A percentile compares a stretch with the other conserved stretches of the same genome.
phyloP scores from a whole-genome alignment of 1,139 yeast genomes.

The Suhomyces terraborum region DNA sequence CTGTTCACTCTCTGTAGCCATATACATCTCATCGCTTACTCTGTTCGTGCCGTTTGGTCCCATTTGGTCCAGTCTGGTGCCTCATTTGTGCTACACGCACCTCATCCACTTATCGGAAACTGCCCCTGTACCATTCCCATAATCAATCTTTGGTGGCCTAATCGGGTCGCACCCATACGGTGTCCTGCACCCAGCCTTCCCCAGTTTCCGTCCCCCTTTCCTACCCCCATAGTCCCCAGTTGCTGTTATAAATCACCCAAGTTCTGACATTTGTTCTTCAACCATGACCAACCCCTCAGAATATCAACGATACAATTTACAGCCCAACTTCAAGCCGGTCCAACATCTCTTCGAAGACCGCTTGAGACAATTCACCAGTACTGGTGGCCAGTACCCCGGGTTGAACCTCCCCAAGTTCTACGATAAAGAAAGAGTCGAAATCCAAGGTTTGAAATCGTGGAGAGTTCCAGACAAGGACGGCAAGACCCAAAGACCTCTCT shows the following conservation, averaged over 20 bases:
- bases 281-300: conserved; percentile 9
- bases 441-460: conserved; percentile 56
- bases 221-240: conserved; percentile 5
- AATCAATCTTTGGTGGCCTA: background rate
- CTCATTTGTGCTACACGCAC: no score
- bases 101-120: background rate
- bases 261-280: conserved; percentile 1
- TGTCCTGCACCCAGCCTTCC: conserved; percentile 10
- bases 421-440: conserved; percentile 56
- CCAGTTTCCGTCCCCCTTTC: conserved; percentile 9
- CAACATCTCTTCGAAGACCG: conserved; percentile 77
- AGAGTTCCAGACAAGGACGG: conserved; percentile 61
- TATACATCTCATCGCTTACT: no score
- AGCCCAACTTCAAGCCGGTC: conserved; percentile 82
- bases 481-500: conserved; percentile 67
- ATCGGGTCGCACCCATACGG: background rate
- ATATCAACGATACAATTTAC: conserved; percentile 46
- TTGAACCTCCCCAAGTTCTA: conserved; percentile 84
- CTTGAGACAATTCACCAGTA: conserved; percentile 75
- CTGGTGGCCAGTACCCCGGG: conserved; percentile 66
- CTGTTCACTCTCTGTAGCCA: no score
- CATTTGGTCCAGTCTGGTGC: background rate
- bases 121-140: background rate
- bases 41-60: background rate
- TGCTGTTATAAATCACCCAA: background rate